A percentile compares a stretch with the other conserved stretches of the same genome.
Conservation (phyloP, 148 eudicot species). For the Cornus kousa region DNA sequence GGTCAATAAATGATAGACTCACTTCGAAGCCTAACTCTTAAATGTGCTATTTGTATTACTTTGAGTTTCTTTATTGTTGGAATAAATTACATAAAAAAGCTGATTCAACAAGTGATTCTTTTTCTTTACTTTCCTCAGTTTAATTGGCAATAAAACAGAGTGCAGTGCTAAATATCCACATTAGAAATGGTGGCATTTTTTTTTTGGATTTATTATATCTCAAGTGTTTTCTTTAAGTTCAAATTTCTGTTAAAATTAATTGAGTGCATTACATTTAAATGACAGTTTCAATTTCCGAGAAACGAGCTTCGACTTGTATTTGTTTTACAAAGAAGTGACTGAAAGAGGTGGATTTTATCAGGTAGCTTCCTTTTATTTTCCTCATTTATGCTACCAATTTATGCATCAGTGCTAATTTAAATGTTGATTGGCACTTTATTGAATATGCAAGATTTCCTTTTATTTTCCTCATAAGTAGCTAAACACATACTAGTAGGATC, state of each 20-base stretch:
- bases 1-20: no score
- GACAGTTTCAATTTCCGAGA: slow-evolving; percentile 50
- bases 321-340: slow-evolving; percentile 40
- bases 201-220: background rate
- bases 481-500: background rate
- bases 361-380: slow-evolving; percentile 24
- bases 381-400: background rate
- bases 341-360: slow-evolving; percentile 42
- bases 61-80: no score
- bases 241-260: background rate
- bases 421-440: no score
- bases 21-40: no score
- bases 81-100: no score
- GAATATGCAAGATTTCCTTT: no score
- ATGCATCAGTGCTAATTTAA: no score
- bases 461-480: background rate
- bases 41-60: no score
- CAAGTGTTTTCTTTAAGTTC: background rate
- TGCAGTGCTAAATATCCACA: no score
- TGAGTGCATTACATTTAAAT: background rate
- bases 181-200: background rate
- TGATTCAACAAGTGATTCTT: no score
- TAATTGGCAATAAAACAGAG: no score
- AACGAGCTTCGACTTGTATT: slow-evolving; percentile 38
- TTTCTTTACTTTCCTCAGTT: no score